Conservation (phyloP, 768 basidiomycete species). For the Myochromella boudieri region DNA sequence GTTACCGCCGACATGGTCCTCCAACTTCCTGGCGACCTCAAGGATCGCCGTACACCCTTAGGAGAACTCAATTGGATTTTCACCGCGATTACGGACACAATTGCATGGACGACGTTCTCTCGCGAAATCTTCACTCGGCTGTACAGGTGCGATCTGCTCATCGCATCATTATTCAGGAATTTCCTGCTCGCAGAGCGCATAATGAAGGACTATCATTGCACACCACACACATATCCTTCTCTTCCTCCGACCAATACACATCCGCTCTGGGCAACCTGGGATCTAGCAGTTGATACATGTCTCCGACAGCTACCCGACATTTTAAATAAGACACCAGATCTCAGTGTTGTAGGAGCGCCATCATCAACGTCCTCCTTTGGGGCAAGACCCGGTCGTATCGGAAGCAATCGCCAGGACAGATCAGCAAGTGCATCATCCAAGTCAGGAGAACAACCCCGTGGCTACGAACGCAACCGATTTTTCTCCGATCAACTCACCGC, state of each 20-base stretch:
- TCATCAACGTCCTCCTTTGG: slow-evolving; percentile 27
- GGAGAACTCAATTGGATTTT: slow-evolving; percentile 99
- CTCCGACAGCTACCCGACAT: slow-evolving; percentile 91
- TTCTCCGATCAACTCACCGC: slow-evolving; percentile 96
- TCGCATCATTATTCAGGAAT: slow-evolving; percentile 95
- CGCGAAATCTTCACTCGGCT: slow-evolving; percentile 90
- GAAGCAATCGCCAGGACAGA: slow-evolving; percentile 25
- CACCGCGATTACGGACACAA: slow-evolving; percentile 97
- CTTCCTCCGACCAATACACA: slow-evolving; percentile 97
- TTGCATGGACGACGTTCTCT: slow-evolving; percentile 98
- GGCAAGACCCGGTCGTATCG: slow-evolving; percentile 42
- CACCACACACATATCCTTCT: slow-evolving; percentile 88
- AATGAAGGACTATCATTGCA: slow-evolving; percentile 97
- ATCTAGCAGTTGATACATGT: slow-evolving; percentile 93
- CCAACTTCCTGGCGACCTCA: slow-evolving; percentile 94
- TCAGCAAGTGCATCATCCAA: slow-evolving; percentile 20
- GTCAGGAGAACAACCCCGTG: slow-evolving; percentile 49
- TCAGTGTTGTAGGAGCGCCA: slow-evolving; percentile 18
- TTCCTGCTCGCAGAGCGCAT: slow-evolving; percentile 96
- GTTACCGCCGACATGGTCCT: slow-evolving; percentile 88
- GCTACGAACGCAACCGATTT: slow-evolving; percentile 86
- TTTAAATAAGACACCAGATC: slow-evolving; percentile 42
- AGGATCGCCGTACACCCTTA: slow-evolving; percentile 92
- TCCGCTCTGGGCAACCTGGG: slow-evolving; percentile 96
- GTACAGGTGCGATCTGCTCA: slow-evolving; percentile 92